These are phyloP conservation scores for Auriscalpium orientale DNA, from an alignment of 768 basidiomycete species.

Conservation along the genomic window DNA sequence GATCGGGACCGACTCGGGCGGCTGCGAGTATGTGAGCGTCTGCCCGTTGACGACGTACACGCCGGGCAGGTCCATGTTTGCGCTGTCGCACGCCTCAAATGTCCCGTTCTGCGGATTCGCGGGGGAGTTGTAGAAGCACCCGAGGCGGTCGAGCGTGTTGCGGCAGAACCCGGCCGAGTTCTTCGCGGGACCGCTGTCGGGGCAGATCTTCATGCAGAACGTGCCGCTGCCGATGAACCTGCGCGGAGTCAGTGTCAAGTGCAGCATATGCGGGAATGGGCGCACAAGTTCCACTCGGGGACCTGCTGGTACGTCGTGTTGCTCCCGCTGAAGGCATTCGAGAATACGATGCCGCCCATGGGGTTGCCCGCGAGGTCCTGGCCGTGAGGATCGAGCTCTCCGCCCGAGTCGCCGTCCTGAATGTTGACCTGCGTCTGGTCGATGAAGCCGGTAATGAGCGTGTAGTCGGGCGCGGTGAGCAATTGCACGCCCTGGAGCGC, in stretches of 20 bases:
- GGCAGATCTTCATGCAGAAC: conserved; percentile 73
- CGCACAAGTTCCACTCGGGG: conserved; percentile 62
- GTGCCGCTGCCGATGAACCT: conserved; percentile 63
- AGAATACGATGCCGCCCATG: conserved; percentile 63
- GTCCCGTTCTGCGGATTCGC: conserved; percentile 47
- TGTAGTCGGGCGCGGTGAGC: conserved; percentile 50
- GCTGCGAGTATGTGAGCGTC: too few species aligned
- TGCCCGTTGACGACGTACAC: conserved; percentile 24
- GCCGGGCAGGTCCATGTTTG: conserved; percentile 55
- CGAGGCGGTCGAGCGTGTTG: conserved; percentile 71
- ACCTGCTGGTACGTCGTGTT: conserved; percentile 45
- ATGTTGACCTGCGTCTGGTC: conserved; percentile 57
- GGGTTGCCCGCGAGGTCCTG: conserved; percentile 76
- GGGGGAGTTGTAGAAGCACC: conserved; percentile 70
- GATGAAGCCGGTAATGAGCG: conserved; percentile 55
- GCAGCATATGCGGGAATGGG: neutral
- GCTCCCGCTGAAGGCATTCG: conserved; percentile 42
- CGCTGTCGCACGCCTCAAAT: conserved; percentile 61
- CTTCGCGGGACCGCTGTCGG: conserved; percentile 29
- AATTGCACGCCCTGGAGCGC: conserved; percentile 59
- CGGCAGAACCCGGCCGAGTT: conserved; percentile 51
- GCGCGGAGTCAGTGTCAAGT: conserved; percentile 8
- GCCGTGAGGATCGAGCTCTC: conserved; percentile 73
- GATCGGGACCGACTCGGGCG: too few species aligned
- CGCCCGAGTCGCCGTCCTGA: conserved; percentile 48